Evolutionary conservation across 73 alveolate genomes (phyloP).

Genomic region (Paramecium primaurelia): DNA sequence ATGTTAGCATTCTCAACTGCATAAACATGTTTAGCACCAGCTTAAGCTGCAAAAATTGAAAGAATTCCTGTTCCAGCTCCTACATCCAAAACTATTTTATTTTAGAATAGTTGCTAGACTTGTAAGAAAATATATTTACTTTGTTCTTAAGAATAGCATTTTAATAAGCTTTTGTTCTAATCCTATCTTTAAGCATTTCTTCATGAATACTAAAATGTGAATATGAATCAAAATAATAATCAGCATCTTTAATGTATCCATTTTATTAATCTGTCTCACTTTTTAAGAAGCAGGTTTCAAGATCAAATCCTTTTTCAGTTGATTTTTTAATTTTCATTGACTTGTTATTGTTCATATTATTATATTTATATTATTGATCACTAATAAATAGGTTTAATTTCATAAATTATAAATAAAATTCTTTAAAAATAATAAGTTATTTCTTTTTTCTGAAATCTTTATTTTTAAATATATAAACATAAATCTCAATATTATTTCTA

Average conservation of each 20-base stretch:
- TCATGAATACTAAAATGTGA: constrained; percentile 94
- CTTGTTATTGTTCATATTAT: background rate
- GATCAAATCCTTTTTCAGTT: constrained; percentile 30
- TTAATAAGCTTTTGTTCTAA: constrained; percentile 86
- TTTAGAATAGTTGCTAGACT: constrained; percentile 73
- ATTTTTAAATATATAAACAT: background rate
- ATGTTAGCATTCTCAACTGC: constrained; percentile 96
- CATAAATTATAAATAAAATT: background rate
- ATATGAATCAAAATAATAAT: constrained; percentile 89
- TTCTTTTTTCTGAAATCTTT: no score
- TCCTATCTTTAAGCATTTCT: constrained; percentile 96
- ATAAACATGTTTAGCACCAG: constrained; percentile 97
- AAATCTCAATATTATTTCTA: no score
- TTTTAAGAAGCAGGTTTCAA: constrained; percentile 31
- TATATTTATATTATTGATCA: background rate
- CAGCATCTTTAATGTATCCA: constrained; percentile 50
- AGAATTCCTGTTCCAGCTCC: constrained; percentile 98
- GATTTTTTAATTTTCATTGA: background rate
- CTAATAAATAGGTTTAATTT: background rate
- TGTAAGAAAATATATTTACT: background rate
- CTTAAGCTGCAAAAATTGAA: constrained; percentile 93
- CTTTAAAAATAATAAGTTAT: background rate
- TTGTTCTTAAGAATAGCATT: constrained; percentile 87
- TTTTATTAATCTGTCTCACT: background rate
- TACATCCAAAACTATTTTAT: constrained; percentile 93